Conservation (phyloP, 495 filamentous ascomycete genomes). For the Hypoxylon rickii region DNA sequence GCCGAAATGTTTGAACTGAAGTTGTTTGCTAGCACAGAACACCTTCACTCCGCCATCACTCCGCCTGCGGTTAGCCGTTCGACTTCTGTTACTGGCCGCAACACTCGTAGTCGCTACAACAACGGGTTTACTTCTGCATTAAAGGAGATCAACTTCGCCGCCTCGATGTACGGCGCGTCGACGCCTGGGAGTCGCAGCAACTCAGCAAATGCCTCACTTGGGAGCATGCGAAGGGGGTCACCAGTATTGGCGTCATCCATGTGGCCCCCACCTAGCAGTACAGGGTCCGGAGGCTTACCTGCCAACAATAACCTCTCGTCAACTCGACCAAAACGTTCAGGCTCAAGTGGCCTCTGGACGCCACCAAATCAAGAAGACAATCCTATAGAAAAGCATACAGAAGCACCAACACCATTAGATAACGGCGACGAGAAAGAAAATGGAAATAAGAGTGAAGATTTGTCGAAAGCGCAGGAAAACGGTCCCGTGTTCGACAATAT, state of each 20-base stretch:
- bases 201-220: slow-evolving; percentile 40
- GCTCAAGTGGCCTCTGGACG: slow-evolving; percentile 45
- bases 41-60: slow-evolving; percentile 63
- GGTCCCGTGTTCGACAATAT: slow-evolving; percentile 1
- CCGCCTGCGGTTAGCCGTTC: slow-evolving; percentile 38
- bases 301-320: slow-evolving; percentile 40
- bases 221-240: slow-evolving; percentile 37
- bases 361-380: slow-evolving; percentile 40
- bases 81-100: slow-evolving; percentile 24
- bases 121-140: slow-evolving; percentile 22
- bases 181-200: slow-evolving; percentile 29
- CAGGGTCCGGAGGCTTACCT: slow-evolving; percentile 38
- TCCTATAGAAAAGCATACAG: slow-evolving; percentile 43
- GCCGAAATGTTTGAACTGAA: slow-evolving; percentile 70
- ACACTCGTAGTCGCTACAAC: slow-evolving; percentile 13
- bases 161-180: slow-evolving; percentile 40
- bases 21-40: slow-evolving; percentile 77
- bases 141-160: slow-evolving; percentile 27
- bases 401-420: slow-evolving; percentile 52
- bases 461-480: background rate
- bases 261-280: slow-evolving; percentile 8
- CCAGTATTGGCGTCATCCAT: slow-evolving; percentile 7
- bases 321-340: slow-evolving; percentile 28
- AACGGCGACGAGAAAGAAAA: slow-evolving; percentile 42
- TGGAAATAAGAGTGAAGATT: background rate